Evolutionary conservation across 306 rosid genomes (phyloP).

Genomic region (Nissolia schottii): DNA sequence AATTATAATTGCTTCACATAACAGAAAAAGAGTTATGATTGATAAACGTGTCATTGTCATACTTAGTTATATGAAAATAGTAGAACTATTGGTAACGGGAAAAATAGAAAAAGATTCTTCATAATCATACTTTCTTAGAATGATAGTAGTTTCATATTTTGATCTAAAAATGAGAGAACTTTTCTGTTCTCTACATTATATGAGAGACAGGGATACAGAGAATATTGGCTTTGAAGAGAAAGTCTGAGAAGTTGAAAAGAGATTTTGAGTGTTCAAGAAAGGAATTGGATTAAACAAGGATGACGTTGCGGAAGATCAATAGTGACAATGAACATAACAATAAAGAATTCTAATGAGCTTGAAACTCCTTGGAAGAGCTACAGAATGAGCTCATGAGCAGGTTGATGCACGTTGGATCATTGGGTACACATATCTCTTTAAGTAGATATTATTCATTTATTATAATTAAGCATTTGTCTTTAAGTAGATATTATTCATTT

Average conservation of each 20-base stretch:
- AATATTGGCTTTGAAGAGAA: constrained; percentile 41
- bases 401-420: constrained; percentile 94
- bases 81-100: no score
- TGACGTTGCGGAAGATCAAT: constrained; percentile 55
- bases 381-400: constrained; percentile 97
- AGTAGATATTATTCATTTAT: neutral
- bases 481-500: no score
- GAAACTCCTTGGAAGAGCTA: constrained; percentile 69
- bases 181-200: constrained; percentile 1
- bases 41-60: no score
- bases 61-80: no score
- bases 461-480: neutral
- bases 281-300: constrained; percentile 53
- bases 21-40: no score
- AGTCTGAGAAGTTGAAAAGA: constrained; percentile 44
- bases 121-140: no score
- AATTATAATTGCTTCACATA: no score
- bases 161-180: constrained; percentile 16
- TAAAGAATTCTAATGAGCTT: constrained; percentile 69
- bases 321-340: constrained; percentile 60
- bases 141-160: no score
- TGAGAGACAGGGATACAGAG: constrained; percentile 49
- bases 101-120: no score
- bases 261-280: constrained; percentile 51
- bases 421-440: constrained; percentile 45